These are phyloP conservation scores for Phycomyces blakesleeanus DNA, from an alignment of 192 early-diverging fungal genomes.

Conservation along the genomic window DNA sequence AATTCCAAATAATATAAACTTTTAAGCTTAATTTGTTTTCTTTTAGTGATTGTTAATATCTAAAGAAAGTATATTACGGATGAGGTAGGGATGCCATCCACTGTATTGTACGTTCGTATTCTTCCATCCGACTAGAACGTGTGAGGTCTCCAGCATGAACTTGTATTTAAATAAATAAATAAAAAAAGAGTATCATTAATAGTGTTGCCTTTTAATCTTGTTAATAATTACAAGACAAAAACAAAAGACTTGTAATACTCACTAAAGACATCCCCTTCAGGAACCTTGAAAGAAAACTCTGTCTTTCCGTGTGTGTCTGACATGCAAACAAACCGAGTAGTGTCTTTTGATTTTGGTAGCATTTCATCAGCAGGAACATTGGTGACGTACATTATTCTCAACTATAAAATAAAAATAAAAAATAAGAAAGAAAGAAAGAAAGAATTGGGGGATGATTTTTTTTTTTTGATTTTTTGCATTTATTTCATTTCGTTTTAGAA, in stretches of 20 bases:
- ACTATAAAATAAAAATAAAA: neutral
- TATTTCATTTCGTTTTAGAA: too few relatives aligned
- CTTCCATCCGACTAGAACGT: neutral
- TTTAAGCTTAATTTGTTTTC: too few relatives aligned
- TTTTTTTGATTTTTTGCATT: too few relatives aligned
- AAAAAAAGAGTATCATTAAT: too few relatives aligned
- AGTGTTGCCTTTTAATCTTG: too few relatives aligned
- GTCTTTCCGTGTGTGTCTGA: constrained; percentile 32
- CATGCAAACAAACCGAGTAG: constrained; percentile 34
- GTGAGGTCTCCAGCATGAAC: constrained; percentile 38
- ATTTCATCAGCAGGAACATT: neutral
- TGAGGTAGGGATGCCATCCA: constrained; percentile 36
- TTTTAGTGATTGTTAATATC: too few relatives aligned
- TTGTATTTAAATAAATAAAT: too few relatives aligned
- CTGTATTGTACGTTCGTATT: constrained; percentile 13
- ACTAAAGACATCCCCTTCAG: constrained; percentile 37
- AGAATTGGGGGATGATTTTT: too few relatives aligned
- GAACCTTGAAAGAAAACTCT: constrained; percentile 19
- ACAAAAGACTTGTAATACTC: too few relatives aligned
- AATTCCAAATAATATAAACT: too few relatives aligned
- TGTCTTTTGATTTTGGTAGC: neutral
- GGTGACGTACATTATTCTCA: neutral
- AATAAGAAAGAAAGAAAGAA: neutral
- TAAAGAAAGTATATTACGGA: too few relatives aligned
- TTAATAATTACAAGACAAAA: too few relatives aligned